phyloP scores from a whole-genome alignment of 192 early-diverging fungal genomes.

The Coemansia sp. region DNA sequence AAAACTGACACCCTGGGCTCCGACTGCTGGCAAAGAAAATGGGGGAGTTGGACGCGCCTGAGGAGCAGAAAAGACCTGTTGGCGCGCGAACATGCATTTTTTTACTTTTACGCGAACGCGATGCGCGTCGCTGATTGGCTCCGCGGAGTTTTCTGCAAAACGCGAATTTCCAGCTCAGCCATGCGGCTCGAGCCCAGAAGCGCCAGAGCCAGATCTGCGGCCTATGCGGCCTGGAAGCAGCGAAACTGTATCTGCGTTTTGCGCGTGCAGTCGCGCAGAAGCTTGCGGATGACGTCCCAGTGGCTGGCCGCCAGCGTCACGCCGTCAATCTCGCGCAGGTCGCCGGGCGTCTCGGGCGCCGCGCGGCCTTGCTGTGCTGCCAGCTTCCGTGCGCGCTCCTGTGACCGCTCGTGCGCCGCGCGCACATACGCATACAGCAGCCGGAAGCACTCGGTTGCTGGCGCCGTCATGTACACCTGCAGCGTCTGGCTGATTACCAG shows the following conservation, averaged over 20 bases:
- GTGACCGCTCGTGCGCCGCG: conserved; percentile 53
- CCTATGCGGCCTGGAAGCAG: conserved; percentile 52
- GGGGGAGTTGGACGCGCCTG: neutral
- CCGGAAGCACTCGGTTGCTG: conserved; percentile 63
- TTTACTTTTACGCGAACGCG: neutral
- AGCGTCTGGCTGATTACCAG: conserved; percentile 85
- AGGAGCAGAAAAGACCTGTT: neutral
- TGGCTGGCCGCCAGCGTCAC: conserved; percentile 31
- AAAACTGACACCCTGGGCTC: neutral
- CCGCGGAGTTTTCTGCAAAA: neutral
- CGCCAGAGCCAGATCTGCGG: no score
- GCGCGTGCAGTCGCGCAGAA: conserved; percentile 56
- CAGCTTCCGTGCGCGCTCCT: conserved; percentile 33
- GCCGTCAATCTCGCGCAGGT: conserved; percentile 25
- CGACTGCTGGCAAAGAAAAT: neutral
- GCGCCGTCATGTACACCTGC: conserved; percentile 65
- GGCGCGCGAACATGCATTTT: conserved; percentile 1
- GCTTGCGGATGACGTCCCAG: conserved; percentile 48
- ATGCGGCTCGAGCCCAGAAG: neutral
- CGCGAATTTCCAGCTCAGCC: neutral
- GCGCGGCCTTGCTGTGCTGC: conserved; percentile 32
- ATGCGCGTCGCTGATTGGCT: conserved; percentile 4
- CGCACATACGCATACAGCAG: conserved; percentile 76
- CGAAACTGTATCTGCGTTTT: conserved; percentile 63
- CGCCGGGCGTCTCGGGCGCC: conserved; percentile 23